phyloP scores from a whole-genome alignment of 768 basidiomycete species.

The Podaxis sp. region DNA sequence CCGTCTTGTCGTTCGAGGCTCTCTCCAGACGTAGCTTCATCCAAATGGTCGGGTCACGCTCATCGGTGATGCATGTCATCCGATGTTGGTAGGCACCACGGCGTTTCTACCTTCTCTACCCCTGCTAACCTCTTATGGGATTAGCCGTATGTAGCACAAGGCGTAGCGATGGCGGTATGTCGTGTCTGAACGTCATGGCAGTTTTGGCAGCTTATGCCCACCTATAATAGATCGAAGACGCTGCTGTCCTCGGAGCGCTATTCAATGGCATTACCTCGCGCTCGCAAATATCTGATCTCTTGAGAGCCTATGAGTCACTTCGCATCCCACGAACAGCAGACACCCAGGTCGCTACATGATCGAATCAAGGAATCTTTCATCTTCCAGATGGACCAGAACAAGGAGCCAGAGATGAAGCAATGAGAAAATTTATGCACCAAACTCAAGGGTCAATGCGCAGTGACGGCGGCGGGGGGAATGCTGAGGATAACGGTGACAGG shows the following conservation, averaged over 20 bases:
- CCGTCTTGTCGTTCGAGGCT: slow-evolving; percentile 48
- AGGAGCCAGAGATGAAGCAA: slow-evolving; percentile 45
- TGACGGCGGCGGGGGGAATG: slow-evolving; percentile 14
- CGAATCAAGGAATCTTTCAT: slow-evolving; percentile 58
- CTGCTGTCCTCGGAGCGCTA: slow-evolving; percentile 48
- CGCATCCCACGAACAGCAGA: slow-evolving; percentile 49
- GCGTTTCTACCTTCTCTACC: too few relatives aligned
- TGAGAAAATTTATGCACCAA: slow-evolving; percentile 48
- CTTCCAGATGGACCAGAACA: slow-evolving; percentile 59
- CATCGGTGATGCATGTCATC: slow-evolving; percentile 58
- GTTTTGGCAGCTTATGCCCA: background rate
- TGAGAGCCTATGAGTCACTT: slow-evolving; percentile 53
- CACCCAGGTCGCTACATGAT: slow-evolving; percentile 48
- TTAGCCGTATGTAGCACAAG: slow-evolving; percentile 56
- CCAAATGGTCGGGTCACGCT: slow-evolving; percentile 39
- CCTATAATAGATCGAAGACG: slow-evolving; percentile 45
- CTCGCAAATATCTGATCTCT: slow-evolving; percentile 44
- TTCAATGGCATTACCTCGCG: slow-evolving; percentile 46
- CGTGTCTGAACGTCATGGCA: background rate
- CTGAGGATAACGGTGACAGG: slow-evolving; percentile 53
- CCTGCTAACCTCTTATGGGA: background rate
- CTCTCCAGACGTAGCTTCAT: slow-evolving; percentile 52
- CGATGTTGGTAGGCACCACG: slow-evolving; percentile 48
- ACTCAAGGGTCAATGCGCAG: slow-evolving; percentile 30
- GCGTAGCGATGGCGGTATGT: slow-evolving; percentile 52